Evolutionary conservation across 2,329 filamentous ascomycete genomes (phyloP).

Genomic region (Orbilia oligospora): DNA sequence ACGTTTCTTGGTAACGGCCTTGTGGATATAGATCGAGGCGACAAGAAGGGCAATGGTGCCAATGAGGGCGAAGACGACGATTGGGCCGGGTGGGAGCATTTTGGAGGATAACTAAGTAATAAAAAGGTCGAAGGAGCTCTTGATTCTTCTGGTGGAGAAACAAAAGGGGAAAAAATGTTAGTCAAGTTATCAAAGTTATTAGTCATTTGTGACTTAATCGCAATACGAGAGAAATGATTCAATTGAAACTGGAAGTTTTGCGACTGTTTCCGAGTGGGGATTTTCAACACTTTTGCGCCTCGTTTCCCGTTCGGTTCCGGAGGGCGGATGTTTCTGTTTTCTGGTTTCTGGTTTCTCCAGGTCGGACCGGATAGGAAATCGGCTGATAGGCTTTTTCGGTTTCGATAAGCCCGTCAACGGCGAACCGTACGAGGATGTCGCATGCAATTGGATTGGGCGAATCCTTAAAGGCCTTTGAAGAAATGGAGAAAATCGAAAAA

Average conservation of each 20-base stretch:
- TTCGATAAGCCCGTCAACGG: background rate
- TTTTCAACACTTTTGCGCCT: constrained; percentile 35
- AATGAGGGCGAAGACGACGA: constrained; percentile 60
- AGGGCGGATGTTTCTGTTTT: background rate
- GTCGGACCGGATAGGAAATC: constrained; percentile 19
- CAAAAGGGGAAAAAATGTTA: background rate
- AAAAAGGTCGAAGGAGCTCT: constrained; percentile 25
- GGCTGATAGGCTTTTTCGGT: too few species aligned
- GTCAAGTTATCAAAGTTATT: constrained; percentile 11
- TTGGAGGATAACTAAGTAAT: constrained; percentile 2
- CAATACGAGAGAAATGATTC: background rate
- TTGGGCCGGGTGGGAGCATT: constrained; percentile 58
- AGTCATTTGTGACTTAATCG: background rate
- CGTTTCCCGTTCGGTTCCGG: constrained; percentile 45
- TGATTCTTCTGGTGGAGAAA: constrained; percentile 5
- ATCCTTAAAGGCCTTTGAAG: too few species aligned
- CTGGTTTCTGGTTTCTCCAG: background rate
- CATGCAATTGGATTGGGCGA: too few species aligned
- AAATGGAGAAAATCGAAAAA: background rate
- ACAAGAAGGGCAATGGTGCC: constrained; percentile 50
- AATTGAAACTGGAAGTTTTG: background rate
- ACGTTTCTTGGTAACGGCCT: constrained; percentile 44
- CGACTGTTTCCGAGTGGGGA: constrained; percentile 3
- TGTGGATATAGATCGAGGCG: constrained; percentile 50
- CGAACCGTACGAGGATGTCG: background rate